Conservation (phyloP, 495 filamentous ascomycete genomes). For the Trichocladium antarcticum region DNA sequence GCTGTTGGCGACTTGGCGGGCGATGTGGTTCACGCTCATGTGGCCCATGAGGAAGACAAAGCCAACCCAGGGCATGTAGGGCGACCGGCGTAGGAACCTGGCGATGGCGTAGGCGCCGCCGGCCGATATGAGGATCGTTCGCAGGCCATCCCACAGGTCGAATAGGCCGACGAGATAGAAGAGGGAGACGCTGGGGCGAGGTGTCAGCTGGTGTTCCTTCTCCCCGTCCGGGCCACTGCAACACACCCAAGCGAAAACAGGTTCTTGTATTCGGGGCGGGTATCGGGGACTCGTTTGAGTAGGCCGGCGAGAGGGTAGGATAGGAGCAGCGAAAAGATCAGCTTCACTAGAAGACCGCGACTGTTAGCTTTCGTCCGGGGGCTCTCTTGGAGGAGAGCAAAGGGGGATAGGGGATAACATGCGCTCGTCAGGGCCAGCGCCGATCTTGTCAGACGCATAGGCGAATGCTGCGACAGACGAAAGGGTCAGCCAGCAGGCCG, state of each 20-base stretch:
- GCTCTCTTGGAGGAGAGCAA: neutral
- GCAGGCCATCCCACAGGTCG: constrained; percentile 79
- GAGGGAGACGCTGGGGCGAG: constrained; percentile 47
- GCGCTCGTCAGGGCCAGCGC: constrained; percentile 82
- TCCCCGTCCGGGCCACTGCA: neutral
- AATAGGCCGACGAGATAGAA: constrained; percentile 96
- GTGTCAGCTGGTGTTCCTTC: constrained; percentile 1
- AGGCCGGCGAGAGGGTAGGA: constrained; percentile 87
- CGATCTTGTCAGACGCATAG: constrained; percentile 51
- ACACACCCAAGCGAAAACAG: constrained; percentile 66
- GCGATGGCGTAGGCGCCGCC: constrained; percentile 74
- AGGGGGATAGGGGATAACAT: constrained; percentile 11
- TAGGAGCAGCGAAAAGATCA: constrained; percentile 79
- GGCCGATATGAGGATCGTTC: constrained; percentile 68
- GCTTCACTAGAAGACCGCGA: constrained; percentile 57
- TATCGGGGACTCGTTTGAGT: constrained; percentile 84
- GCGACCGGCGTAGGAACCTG: constrained; percentile 64
- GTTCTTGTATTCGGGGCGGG: constrained; percentile 77
- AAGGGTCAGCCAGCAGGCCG: neutral
- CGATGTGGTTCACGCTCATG: constrained; percentile 81
- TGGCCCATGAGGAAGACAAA: constrained; percentile 94
- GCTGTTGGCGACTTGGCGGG: constrained; percentile 58
- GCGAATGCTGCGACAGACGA: constrained; percentile 50
- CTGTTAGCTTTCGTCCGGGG: neutral
- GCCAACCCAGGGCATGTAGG: constrained; percentile 95